These are phyloP conservation scores for Wickerhamomyces kurtzmanii DNA, from an alignment of 805 yeast genomes.

Conservation along the genomic window DNA sequence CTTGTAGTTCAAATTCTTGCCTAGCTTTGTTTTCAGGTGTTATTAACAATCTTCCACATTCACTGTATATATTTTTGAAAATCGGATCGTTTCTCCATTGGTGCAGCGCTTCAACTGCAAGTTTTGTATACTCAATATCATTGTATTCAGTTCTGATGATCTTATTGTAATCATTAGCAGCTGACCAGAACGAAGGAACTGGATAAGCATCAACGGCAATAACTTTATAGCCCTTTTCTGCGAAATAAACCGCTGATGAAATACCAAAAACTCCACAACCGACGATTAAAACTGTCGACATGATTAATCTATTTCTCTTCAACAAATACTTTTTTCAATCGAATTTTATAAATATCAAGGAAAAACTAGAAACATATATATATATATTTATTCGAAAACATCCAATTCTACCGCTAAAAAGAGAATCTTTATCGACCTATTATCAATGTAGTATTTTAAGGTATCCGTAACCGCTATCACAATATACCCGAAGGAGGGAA, in stretches of 20 bases:
- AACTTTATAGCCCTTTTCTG: conserved; percentile 19
- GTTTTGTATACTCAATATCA: conserved; percentile 28
- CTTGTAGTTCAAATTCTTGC: conserved; percentile 24
- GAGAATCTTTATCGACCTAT: too few species aligned
- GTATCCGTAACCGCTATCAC: too few species aligned
- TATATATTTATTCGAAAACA: too few species aligned
- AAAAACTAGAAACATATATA: too few species aligned
- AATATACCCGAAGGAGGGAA: too few species aligned
- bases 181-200: conserved; percentile 35
- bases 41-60: conserved; percentile 33
- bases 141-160: conserved; percentile 38
- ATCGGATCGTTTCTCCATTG: conserved; percentile 26
- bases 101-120: conserved; percentile 34
- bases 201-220: conserved; percentile 28
- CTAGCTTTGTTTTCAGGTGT: conserved; percentile 23
- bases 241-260: conserved; percentile 29
- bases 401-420: too few species aligned
- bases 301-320: too few species aligned
- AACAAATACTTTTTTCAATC: too few species aligned
- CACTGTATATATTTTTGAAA: conserved; percentile 22
- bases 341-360: too few species aligned
- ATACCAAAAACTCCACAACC: conserved; percentile 40
- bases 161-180: conserved; percentile 39
- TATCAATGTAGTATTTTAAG: too few species aligned
- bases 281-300: conserved; percentile 15